Conservation (phyloP, 306 rosid genomes). For the Glycine tomentella region DNA sequence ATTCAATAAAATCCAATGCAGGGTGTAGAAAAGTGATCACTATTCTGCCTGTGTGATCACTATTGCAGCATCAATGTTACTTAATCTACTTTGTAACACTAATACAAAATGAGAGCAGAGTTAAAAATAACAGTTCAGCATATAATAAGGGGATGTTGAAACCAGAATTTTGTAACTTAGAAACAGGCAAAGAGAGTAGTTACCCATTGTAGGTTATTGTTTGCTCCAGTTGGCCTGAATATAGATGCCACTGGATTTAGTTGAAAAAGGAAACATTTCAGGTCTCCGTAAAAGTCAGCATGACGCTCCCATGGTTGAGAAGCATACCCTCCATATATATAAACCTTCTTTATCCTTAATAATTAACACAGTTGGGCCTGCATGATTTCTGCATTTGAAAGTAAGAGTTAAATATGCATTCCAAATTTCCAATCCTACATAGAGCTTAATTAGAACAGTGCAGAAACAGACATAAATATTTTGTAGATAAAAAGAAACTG, state of each 20-base stretch:
- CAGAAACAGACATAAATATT: constrained; percentile 38
- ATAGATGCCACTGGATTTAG: constrained; percentile 79
- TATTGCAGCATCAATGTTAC: too few species aligned
- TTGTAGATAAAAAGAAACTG: constrained; percentile 30
- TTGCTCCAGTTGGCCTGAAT: constrained; percentile 86
- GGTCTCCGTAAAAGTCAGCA: constrained; percentile 88
- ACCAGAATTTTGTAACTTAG: constrained; percentile 18
- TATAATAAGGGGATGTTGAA: not conserved
- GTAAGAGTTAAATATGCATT: constrained; percentile 50
- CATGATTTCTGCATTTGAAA: constrained; percentile 73
- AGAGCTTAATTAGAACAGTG: constrained; percentile 36
- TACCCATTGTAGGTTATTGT: constrained; percentile 93
- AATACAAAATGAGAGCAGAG: not conserved
- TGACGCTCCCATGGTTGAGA: constrained; percentile 94
- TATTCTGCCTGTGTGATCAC: not conserved
- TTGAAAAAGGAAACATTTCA: constrained; percentile 83
- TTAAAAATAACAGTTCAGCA: not conserved
- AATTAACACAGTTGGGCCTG: constrained; percentile 80
- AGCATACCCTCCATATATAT: constrained; percentile 90
- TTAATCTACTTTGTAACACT: too few species aligned
- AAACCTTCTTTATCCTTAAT: constrained; percentile 84
- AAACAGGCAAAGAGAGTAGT: constrained; percentile 30
- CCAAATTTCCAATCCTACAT: constrained; percentile 42
- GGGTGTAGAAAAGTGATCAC: not conserved
- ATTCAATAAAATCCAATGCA: not conserved